Evolutionary conservation across 805 yeast species (phyloP), one percentile per base, ranked within the genome.

Genomic region (Jamesozyma jinghongensis): DNA sequence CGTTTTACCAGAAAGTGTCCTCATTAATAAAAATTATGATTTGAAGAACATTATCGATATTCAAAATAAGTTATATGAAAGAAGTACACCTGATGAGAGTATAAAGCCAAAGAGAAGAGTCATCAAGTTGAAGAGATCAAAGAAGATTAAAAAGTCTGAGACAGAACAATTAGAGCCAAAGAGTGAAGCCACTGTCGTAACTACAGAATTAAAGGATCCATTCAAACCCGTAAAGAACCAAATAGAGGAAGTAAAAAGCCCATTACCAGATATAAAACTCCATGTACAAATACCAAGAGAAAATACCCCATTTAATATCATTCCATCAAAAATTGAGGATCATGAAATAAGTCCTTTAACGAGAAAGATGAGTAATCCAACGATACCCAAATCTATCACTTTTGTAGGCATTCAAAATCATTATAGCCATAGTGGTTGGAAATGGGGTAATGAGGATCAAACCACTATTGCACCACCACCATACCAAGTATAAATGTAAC

Each of bases 21-120:
- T 62, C 17, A 50, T 50, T 13, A 43, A 47, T 14, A 47, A 52
- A 19, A 42, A 48, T 5, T 55, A 53, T 32, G 49, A 54, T 32
- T 43, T 61, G 25, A 42, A 44, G 27, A 48, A 54, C n/a, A 59
- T 62, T 20, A 53, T 63, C 1, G 41, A 47, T 4, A 54, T 62
- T 34, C 67, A 62, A 42, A 51, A 52, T 35, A 52, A 56, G 25
- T 48, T 62, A 14, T 59, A 51, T 38, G 60, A 58, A 41, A 50
- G 63, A 45, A 48, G 54, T 45, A 54, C 34, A 19, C 36, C n/a
- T 25, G 57, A 57, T 20, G 54, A 54, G 33, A 50, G 44, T 32
- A 48, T 43, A 12, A 46, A 44, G 26, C 53, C 60, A n/a, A 55
- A 54, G 39, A 54, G 63, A 46, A 57, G 36, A 33, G 37, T 52